Conservation (phyloP, 352 stramenopile species). For the Phytophthora pseudosyringae region DNA sequence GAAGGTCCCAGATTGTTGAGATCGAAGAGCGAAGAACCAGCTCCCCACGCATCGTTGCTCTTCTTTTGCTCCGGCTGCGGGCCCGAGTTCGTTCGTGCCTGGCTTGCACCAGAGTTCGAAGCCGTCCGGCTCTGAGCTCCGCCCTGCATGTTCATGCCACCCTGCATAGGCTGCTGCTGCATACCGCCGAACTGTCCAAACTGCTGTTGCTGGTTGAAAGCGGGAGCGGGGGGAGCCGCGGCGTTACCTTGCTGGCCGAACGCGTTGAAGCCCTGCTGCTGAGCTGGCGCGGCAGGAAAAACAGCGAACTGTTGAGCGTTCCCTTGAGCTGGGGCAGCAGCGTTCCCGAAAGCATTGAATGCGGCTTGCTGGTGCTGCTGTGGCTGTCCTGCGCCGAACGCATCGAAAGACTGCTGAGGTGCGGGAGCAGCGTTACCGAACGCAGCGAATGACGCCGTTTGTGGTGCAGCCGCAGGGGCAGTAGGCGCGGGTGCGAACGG, state of each 20-base stretch:
- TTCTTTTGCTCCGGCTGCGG: conserved; percentile 51
- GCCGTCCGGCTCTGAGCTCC: conserved; percentile 42
- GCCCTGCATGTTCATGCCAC: conserved; percentile 41
- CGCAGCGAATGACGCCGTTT: conserved; percentile 41
- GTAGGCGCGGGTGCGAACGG: conserved; percentile 61
- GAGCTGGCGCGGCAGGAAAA: conserved; percentile 46
- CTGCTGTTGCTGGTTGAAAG: conserved; percentile 57
- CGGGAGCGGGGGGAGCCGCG: conserved; percentile 40
- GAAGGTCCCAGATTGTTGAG: conserved; percentile 74
- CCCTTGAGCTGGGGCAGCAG: conserved; percentile 32
- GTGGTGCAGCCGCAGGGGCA: conserved; percentile 24
- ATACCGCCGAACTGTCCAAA: conserved; percentile 58
- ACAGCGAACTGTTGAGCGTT: conserved; percentile 47
- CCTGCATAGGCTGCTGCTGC: conserved; percentile 48
- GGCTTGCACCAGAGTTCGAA: conserved; percentile 48
- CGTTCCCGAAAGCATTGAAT: conserved; percentile 71
- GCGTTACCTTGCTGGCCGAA: conserved; percentile 53
- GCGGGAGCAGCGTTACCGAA: conserved; percentile 45
- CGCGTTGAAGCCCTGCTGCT: conserved; percentile 57
- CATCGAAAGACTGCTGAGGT: conserved; percentile 61
- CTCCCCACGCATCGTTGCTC: conserved; percentile 81
- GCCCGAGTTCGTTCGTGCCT: conserved; percentile 38
- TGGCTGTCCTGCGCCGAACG: conserved; percentile 53
- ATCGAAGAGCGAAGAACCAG: conserved; percentile 79
- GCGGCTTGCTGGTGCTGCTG: conserved; percentile 45